These are phyloP conservation scores for Aspergillus mulundensis DNA, from an alignment of 495 filamentous ascomycete genomes.

Conservation along the genomic window DNA sequence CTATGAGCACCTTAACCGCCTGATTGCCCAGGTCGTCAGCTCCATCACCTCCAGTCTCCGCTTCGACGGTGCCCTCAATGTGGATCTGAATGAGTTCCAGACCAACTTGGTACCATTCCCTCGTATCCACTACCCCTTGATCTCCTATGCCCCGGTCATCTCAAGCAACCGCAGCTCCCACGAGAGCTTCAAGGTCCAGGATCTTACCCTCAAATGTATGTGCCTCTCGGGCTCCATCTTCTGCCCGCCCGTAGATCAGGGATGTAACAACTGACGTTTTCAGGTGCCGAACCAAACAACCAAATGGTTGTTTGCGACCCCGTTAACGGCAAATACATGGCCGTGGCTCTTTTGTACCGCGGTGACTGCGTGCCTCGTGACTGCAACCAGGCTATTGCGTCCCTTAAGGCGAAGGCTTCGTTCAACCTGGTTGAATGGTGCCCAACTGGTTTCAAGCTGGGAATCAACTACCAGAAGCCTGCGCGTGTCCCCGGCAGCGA, in stretches of 20 bases:
- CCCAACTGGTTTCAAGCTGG: conserved; percentile 93
- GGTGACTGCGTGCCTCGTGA: conserved; percentile 86
- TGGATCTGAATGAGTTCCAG: conserved; percentile 93
- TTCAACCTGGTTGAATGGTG: conserved; percentile 96
- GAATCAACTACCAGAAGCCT: conserved; percentile 91
- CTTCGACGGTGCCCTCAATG: conserved; percentile 87
- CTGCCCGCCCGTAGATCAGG: background rate
- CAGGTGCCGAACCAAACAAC: conserved; percentile 88
- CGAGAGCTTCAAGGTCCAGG: conserved; percentile 87
- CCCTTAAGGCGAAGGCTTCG: conserved; percentile 78
- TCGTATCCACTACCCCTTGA: conserved; percentile 87
- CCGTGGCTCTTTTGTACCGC: conserved; percentile 83
- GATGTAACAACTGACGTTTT: conserved; percentile 1
- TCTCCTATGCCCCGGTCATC: conserved; percentile 85
- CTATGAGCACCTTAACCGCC: conserved; percentile 84
- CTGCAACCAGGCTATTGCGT: conserved; percentile 72
- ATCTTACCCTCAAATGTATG: conserved; percentile 82
- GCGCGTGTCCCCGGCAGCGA: conserved; percentile 71
- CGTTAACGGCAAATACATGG: conserved; percentile 93
- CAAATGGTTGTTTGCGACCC: conserved; percentile 96
- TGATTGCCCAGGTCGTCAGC: conserved; percentile 89
- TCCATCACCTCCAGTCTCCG: conserved; percentile 87
- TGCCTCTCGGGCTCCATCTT: background rate
- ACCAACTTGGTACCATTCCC: conserved; percentile 91
- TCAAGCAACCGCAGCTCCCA: conserved; percentile 76